Conservation (phyloP, 805 yeast species). For the Yarrowia alimentaria region DNA sequence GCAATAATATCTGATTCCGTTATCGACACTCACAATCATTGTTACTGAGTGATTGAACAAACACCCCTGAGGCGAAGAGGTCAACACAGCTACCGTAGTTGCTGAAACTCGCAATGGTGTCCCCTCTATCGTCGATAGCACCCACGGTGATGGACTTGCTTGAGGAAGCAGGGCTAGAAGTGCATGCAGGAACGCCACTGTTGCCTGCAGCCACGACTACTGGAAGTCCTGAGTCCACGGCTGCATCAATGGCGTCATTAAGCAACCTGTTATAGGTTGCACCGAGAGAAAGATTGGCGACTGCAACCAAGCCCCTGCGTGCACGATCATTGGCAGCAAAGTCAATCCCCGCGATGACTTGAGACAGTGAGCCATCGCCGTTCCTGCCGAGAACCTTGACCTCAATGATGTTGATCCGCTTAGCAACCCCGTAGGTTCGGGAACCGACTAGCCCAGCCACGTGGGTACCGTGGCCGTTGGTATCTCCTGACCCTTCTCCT, state of each 20-base stretch:
- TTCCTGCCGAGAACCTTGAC: constrained; percentile 66
- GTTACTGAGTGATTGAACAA: constrained; percentile 15
- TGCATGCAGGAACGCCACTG: constrained; percentile 71
- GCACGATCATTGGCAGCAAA: constrained; percentile 38
- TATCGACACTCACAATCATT: constrained; percentile 19
- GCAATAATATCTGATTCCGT: constrained; percentile 73
- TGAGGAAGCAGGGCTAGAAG: constrained; percentile 81
- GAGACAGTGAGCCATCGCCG: constrained; percentile 61
- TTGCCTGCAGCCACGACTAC: constrained; percentile 57
- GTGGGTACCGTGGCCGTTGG: constrained; percentile 88
- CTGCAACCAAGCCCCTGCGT: constrained; percentile 31
- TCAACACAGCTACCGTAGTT: constrained; percentile 94
- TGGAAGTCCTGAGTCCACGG: constrained; percentile 34
- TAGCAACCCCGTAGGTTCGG: constrained; percentile 76
- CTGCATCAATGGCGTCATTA: constrained; percentile 36
- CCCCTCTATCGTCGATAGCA: constrained; percentile 77
- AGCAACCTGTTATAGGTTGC: constrained; percentile 35
- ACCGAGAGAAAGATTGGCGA: constrained; percentile 35
- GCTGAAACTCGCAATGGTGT: constrained; percentile 71
- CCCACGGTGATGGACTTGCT: constrained; percentile 75
- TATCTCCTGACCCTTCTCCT: constrained; percentile 55
- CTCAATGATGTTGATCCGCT: constrained; percentile 60
- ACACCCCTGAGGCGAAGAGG: constrained; percentile 78
- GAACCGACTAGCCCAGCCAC: constrained; percentile 90
- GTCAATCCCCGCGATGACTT: constrained; percentile 42